These are phyloP conservation scores for Zea mays DNA, from an alignment of 176 grass and related monocot species.

Conservation along the genomic window DNA sequence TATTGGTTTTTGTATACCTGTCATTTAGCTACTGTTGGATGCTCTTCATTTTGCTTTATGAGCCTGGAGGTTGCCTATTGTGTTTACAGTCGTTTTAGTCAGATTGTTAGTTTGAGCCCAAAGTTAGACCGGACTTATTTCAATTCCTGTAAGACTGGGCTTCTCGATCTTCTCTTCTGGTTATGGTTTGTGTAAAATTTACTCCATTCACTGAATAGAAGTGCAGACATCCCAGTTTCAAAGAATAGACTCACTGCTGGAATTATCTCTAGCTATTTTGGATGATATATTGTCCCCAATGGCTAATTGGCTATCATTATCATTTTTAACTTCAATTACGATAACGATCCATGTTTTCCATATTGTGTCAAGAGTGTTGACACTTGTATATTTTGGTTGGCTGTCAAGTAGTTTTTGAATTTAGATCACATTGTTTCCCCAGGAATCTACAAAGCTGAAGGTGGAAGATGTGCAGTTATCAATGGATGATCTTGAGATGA, in stretches of 20 bases:
- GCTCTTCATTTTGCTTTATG: not conserved
- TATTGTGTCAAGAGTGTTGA: conserved; percentile 31
- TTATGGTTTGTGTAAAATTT: not conserved
- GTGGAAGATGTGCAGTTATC: conserved; percentile 80
- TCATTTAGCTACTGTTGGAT: not conserved
- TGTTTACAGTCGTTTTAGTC: not conserved
- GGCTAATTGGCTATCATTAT: not conserved
- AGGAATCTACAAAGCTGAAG: conserved; percentile 61
- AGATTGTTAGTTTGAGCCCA: not conserved
- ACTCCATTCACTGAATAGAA: not conserved
- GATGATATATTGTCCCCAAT: not conserved
- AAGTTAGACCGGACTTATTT: not conserved
- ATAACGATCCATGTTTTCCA: conserved; percentile 1
- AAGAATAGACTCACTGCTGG: not conserved
- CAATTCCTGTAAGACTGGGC: not conserved
- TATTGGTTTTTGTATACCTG: conserved; percentile 12
- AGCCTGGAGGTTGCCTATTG: not conserved
- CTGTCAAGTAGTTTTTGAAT: conserved; percentile 14
- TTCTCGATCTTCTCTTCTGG: not conserved
- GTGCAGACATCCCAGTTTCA: not conserved
- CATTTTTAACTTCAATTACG: conserved; percentile 21
- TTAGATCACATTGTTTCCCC: not conserved
- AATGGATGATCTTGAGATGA: conserved; percentile 85
- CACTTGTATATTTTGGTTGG: not conserved
- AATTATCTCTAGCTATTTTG: not conserved